A percentile compares a stretch with the other conserved stretches of the same genome.
Evolutionary conservation across 257 asterid genomes (phyloP).

Genomic region (Thymus mandschuricus): DNA sequence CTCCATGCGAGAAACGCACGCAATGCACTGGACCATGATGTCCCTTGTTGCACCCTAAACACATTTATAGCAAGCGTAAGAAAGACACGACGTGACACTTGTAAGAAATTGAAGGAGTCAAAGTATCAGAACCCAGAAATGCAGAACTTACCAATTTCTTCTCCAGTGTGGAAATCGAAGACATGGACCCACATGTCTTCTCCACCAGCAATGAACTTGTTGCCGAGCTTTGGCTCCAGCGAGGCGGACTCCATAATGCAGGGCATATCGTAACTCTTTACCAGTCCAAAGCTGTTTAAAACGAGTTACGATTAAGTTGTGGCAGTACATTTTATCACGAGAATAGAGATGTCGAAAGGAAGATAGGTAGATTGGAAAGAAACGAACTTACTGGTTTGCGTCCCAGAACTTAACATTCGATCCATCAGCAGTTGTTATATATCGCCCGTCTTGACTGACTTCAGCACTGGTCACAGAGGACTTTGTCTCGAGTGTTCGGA

Average conservation of each 20-base stretch:
- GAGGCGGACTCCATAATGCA: constrained; percentile 91
- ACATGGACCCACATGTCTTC: constrained; percentile 94
- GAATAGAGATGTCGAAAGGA: not conserved
- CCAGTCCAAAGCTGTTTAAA: constrained; percentile 73
- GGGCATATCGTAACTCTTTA: constrained; percentile 81
- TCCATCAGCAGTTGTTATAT: constrained; percentile 94
- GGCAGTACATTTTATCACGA: not conserved
- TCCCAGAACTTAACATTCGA: constrained; percentile 92
- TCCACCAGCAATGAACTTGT: constrained; percentile 89
- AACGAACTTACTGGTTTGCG: constrained; percentile 78
- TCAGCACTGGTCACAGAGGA: constrained; percentile 91
- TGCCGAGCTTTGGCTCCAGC: constrained; percentile 81
- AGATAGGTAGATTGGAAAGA: not conserved
- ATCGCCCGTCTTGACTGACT: constrained; percentile 96
- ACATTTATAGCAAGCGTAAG: not conserved
- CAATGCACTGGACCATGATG: constrained; percentile 99
- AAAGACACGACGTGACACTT: no score
- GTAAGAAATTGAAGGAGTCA: not conserved
- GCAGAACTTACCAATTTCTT: constrained; percentile 61
- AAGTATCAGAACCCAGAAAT: not conserved
- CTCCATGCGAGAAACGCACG: constrained; percentile 91
- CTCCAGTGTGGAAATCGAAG: constrained; percentile 82
- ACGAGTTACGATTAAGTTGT: constrained; percentile 1
- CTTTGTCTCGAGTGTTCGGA: constrained; percentile 85
- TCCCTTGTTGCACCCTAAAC: constrained; percentile 94